phyloP scores from a whole-genome alignment of 805 yeast species.

The Naumovozyma castellii region DNA sequence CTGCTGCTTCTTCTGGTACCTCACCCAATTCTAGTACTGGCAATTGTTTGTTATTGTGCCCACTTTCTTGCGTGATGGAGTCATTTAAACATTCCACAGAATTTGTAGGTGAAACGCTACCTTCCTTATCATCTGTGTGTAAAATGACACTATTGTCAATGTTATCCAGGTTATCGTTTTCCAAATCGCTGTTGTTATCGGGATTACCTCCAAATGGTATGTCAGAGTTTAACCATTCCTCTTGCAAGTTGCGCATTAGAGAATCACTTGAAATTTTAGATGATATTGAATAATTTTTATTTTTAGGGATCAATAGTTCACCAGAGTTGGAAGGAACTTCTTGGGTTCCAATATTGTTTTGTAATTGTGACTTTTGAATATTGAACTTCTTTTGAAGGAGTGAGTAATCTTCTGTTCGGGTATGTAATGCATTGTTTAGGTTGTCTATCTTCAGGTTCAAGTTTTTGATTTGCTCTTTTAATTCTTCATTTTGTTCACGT shows the following conservation, averaged over 20 bases:
- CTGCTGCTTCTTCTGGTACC: constrained; percentile 24
- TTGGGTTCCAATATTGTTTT: constrained; percentile 4
- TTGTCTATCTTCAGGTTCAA: constrained; percentile 22
- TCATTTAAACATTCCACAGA: not conserved
- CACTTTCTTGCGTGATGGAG: not conserved
- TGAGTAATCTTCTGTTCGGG: constrained; percentile 22
- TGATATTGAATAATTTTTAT: not conserved
- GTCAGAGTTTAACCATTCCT: not conserved
- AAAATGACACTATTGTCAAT: not conserved
- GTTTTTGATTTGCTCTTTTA: constrained; percentile 15
- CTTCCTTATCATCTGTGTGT: not conserved
- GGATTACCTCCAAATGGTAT: not conserved
- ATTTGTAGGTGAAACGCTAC: not conserved
- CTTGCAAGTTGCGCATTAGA: not conserved
- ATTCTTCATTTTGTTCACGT: constrained; percentile 5
- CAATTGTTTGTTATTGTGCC: not conserved
- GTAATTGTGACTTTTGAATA: constrained; percentile 20
- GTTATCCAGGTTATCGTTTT: not conserved
- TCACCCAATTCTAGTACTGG: constrained; percentile 2
- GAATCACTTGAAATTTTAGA: not conserved
- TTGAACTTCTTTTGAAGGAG: constrained; percentile 20
- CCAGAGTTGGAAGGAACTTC: not conserved
- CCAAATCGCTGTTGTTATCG: not conserved
- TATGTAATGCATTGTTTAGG: constrained; percentile 12
- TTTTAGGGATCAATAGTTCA: not conserved